These are phyloP conservation scores for Atkinsonella hypoxylon DNA, from an alignment of 2,329 filamentous ascomycete genomes.

Conservation along the genomic window DNA sequence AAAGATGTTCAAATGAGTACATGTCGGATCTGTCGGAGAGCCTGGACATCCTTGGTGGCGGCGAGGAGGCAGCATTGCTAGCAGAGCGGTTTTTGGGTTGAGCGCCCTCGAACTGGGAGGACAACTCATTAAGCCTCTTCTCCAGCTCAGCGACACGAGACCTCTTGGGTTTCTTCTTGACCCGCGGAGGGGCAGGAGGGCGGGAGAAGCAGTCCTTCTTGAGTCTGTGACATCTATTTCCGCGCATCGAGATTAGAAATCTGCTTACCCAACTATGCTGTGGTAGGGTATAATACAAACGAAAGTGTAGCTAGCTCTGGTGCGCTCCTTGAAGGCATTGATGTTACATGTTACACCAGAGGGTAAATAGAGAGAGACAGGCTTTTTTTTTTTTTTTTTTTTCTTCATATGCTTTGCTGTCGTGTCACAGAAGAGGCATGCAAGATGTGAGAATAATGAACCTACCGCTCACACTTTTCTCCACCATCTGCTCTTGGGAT, in stretches of 20 bases:
- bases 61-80: conserved; percentile 7
- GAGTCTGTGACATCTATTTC: conserved; percentile 33
- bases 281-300: not conserved
- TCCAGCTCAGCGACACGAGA: conserved; percentile 39
- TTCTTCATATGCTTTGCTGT: not conserved
- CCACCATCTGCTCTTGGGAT: conserved; percentile 27
- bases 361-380: too few relatives aligned
- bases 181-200: conserved; percentile 33
- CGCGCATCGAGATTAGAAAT: not conserved
- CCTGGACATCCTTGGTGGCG: conserved; percentile 3
- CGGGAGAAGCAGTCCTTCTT: conserved; percentile 34
- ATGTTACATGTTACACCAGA: not conserved
- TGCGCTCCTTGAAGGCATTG: not conserved
- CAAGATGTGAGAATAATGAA: not conserved
- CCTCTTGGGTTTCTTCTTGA: conserved; percentile 33
- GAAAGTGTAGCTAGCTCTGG: not conserved
- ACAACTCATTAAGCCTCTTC: conserved; percentile 36
- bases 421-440: not conserved
- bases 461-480: conserved; percentile 35
- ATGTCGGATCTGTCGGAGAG: conserved; percentile 10
- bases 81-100: conserved; percentile 8
- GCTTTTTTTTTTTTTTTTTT: too few relatives aligned
- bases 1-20: conserved; percentile 23
- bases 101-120: conserved; percentile 28
- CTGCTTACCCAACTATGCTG: not conserved